Percentiles rank a stretch among this genome's conserved stretches.
These are phyloP conservation scores for Talaromyces adpressus DNA, from an alignment of 495 filamentous ascomycete species.

Conservation along the genomic window DNA sequence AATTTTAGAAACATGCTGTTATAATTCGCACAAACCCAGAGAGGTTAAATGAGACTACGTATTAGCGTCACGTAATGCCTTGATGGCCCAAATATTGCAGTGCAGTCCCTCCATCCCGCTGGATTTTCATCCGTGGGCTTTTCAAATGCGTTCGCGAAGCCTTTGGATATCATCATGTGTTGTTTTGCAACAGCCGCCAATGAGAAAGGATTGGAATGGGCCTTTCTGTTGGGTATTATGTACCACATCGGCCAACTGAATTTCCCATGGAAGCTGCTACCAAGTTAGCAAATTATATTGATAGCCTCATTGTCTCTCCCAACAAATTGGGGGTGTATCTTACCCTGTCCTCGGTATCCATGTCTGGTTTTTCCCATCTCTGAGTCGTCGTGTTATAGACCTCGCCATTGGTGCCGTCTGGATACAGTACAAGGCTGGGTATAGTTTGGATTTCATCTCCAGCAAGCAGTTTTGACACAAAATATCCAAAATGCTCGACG, in stretches of 20 bases:
- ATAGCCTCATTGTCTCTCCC: neutral
- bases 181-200: neutral
- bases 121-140: neutral
- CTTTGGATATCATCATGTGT: neutral
- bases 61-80: too few species aligned
- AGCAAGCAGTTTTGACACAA: conserved; percentile 26
- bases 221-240: neutral
- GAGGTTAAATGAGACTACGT: too few species aligned
- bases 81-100: neutral
- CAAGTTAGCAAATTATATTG: neutral
- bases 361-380: conserved; percentile 41
- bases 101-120: neutral
- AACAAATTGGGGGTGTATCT: neutral
- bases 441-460: conserved; percentile 17
- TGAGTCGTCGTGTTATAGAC: conserved; percentile 56
- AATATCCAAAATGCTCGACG: conserved; percentile 37
- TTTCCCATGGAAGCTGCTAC: neutral
- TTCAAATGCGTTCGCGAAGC: neutral
- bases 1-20: too few species aligned
- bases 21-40: too few species aligned
- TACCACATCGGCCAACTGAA: neutral
- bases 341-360: neutral
- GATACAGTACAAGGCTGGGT: conserved; percentile 56
- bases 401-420: conserved; percentile 61
- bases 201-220: neutral